phyloP scores from a whole-genome alignment of 108 stramenopile species.

The Conticribra weissflogii region DNA sequence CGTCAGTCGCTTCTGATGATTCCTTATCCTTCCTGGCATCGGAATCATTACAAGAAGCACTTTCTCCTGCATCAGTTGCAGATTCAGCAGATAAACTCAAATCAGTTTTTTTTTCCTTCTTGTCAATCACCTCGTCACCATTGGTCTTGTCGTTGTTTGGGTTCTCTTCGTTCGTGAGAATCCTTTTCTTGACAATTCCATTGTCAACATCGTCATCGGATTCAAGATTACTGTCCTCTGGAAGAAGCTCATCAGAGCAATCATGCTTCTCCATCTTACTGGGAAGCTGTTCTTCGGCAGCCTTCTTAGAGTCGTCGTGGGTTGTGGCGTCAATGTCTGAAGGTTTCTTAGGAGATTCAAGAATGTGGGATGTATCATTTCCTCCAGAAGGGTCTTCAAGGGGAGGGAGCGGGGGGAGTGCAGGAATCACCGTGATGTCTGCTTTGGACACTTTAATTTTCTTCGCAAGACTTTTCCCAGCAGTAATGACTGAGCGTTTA shows the following conservation, averaged over 20 bases:
- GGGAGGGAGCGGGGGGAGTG: background rate
- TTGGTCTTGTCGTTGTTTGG: too few species aligned
- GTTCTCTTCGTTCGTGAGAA: too few species aligned
- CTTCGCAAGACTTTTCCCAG: background rate
- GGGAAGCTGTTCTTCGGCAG: conserved; percentile 1
- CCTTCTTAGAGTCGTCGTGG: background rate
- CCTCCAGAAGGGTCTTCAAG: background rate
- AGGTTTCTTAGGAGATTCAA: conserved; percentile 2
- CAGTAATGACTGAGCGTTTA: background rate
- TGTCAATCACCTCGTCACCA: too few species aligned
- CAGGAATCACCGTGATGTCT: background rate
- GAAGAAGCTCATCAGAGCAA: too few species aligned
- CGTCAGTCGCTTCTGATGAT: too few species aligned
- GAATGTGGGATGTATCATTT: too few species aligned
- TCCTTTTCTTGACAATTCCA: too few species aligned
- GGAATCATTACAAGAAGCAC: conserved; percentile 5
- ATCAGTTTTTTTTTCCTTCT: conserved; percentile 24
- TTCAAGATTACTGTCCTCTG: too few species aligned
- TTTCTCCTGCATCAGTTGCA: conserved; percentile 12
- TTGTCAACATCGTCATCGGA: too few species aligned
- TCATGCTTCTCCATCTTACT: conserved; percentile 17
- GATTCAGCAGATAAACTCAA: conserved; percentile 16
- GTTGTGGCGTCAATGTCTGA: background rate
- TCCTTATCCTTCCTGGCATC: conserved; percentile 6
- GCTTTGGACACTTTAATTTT: background rate